Evolutionary conservation across 352 stramenopile species (phyloP), one percentile per base, ranked within the genome.

Genomic region (Albugo candida): DNA sequence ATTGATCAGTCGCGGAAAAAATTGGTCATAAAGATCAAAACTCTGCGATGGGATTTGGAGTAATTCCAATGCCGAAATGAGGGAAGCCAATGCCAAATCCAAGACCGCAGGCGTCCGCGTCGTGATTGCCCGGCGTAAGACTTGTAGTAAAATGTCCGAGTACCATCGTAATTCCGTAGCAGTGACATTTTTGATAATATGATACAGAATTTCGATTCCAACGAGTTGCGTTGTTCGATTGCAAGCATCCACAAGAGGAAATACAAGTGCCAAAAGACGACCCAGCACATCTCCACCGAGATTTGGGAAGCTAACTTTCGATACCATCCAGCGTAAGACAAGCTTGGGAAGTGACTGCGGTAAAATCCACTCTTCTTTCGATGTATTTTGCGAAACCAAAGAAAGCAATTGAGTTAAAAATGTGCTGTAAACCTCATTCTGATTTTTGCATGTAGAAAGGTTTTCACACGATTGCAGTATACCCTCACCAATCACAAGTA

Each of bases 101-200:
- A 92, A 57, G 35, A 70, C 83, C 17, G 38, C 54, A 16, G 63
- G 49, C 18, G 80, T 70, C 16, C 73, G 67, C 12, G 65, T 63
- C 20, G 75, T 81, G 56, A 84, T 69, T 0, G 67, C 70, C 11
- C 63, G 60, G 16, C 71, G 57, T 8, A 92, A 51, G n/a, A 84
- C 71, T 37, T 88, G 68, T 12, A 88, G 54, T 12, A 92, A 45
- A 11, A 87, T 61, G 41, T 92, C 69, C 13, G 61, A 57, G 52
- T 87, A 87, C 78, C 78, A 92, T 13, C 71, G 70, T 47, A 92
- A 51, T 57, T 92, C 78, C 0, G 75, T 85, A 0, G 60, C 42
- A 0, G 75, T 88, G 17, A 81, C 67, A 36, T 75, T 70, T 5
- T 54, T 36, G 0, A 83, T 59, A 41, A 88, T 59, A 49, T 86